Evolutionary conservation across 2,329 filamentous ascomycete genomes (phyloP).

Genomic region (Keithomyces neogunnii): DNA sequence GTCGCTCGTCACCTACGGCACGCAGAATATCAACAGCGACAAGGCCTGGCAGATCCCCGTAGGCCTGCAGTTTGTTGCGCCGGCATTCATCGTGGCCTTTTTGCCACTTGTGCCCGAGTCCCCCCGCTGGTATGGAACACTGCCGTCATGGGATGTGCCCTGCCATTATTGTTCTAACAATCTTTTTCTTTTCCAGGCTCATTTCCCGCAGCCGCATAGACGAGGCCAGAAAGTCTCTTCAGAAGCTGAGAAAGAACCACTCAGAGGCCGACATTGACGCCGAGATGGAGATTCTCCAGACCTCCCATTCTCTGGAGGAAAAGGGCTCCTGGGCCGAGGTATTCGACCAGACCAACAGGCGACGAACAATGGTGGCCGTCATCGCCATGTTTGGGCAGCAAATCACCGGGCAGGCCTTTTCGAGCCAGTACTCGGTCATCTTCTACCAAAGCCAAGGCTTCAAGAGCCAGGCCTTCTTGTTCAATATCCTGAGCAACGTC

Average conservation of each 20-base stretch:
- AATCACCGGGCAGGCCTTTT: conserved; percentile 23
- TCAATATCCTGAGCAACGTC: conserved; percentile 14
- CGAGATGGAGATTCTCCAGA: conserved; percentile 14
- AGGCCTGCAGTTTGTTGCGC: conserved; percentile 20
- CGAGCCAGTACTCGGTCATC: conserved; percentile 19
- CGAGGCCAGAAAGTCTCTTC: conserved; percentile 24
- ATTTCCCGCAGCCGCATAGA: conserved; percentile 27
- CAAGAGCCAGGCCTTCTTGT: conserved; percentile 8
- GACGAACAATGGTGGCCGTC: conserved; percentile 16
- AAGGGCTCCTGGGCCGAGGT: conserved; percentile 16
- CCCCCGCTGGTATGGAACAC: conserved; percentile 26
- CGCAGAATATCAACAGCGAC: conserved; percentile 12
- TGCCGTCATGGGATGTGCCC: not conserved
- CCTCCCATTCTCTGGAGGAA: conserved; percentile 11
- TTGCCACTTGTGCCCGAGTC: conserved; percentile 33
- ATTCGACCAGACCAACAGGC: conserved; percentile 7
- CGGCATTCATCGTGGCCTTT: conserved; percentile 24
- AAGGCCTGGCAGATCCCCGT: conserved; percentile 35
- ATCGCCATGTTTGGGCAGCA: conserved; percentile 23
- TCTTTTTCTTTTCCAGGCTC: conserved; percentile 13
- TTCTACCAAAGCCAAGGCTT: conserved; percentile 22
- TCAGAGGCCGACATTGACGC: conserved; percentile 16
- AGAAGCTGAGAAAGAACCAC: conserved; percentile 20
- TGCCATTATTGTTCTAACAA: not conserved
- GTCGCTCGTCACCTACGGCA: conserved; percentile 17